Evolutionary conservation across 1,139 yeast species (phyloP).

Genomic region (Meyerozyma sp.): DNA sequence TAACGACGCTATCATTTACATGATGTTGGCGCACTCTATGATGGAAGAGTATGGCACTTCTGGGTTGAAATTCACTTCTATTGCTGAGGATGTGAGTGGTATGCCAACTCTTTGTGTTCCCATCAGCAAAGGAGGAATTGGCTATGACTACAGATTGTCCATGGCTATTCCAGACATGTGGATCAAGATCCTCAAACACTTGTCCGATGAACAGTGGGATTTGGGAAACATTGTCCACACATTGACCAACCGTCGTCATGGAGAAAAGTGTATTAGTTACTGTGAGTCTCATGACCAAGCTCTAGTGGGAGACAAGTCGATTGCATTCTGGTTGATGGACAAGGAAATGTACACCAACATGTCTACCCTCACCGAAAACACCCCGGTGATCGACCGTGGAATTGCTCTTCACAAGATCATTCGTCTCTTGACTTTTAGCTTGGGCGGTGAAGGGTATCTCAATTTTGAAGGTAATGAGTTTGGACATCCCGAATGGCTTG

Average conservation of each 20-base stretch:
- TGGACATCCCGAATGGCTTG: constrained; percentile 99
- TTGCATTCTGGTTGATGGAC: constrained; percentile 98
- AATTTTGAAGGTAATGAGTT: constrained; percentile 97
- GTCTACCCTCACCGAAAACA: constrained; percentile 69
- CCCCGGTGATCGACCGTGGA: constrained; percentile 83
- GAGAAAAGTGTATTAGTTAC: constrained; percentile 86
- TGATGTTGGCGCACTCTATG: constrained; percentile 83
- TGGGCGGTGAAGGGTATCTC: constrained; percentile 95
- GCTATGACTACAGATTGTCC: constrained; percentile 87
- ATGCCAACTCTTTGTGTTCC: constrained; percentile 92
- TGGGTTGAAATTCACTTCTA: constrained; percentile 55
- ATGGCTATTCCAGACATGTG: constrained; percentile 99
- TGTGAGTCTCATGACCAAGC: constrained; percentile 98
- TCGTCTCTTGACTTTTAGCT: constrained; percentile 74
- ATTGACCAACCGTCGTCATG: constrained; percentile 81
- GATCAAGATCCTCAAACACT: constrained; percentile 87
- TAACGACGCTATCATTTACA: constrained; percentile 76
- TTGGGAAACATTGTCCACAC: constrained; percentile 75
- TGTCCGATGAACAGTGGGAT: constrained; percentile 88
- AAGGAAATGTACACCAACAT: constrained; percentile 96
- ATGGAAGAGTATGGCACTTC: constrained; percentile 47
- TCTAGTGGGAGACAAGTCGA: constrained; percentile 90
- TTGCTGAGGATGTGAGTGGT: constrained; percentile 97
- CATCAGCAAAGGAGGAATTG: constrained; percentile 74
- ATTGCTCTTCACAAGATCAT: constrained; percentile 86